phyloP scores from a whole-genome alignment of 2,329 filamentous ascomycete genomes.

The Xylariales sp. region DNA sequence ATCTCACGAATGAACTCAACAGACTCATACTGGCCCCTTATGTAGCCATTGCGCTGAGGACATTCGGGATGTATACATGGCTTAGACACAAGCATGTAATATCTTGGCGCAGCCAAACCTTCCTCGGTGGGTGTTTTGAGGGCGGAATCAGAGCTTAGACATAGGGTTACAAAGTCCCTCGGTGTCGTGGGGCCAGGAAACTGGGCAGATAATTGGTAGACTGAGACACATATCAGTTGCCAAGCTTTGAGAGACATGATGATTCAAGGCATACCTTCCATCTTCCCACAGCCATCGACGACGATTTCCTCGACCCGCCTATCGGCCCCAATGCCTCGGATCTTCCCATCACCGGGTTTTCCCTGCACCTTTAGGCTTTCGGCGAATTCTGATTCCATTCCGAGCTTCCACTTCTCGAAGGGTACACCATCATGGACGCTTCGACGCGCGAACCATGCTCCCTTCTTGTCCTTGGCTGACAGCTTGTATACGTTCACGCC shows the following conservation, averaged over 20 bases:
- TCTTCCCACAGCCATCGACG: conserved; percentile 53
- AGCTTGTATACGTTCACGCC: conserved; percentile 78
- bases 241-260: conserved; percentile 14
- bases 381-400: conserved; percentile 72
- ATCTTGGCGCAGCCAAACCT: conserved; percentile 44
- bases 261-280: conserved; percentile 47
- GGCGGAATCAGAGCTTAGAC: conserved; percentile 61
- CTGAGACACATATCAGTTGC: conserved; percentile 33
- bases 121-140: conserved; percentile 28
- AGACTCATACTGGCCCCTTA: conserved; percentile 83
- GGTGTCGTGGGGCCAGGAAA: conserved; percentile 87
- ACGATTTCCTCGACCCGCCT: conserved; percentile 61
- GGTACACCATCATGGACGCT: conserved; percentile 76
- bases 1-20: conserved; percentile 89
- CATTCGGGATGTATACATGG: conserved; percentile 75
- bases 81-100: conserved; percentile 84
- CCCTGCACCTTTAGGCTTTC: conserved; percentile 70
- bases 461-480: conserved; percentile 71
- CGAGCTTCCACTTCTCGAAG: conserved; percentile 73
- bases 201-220: conserved; percentile 82
- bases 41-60: conserved; percentile 64
- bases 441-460: conserved; percentile 82
- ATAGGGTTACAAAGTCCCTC: conserved; percentile 78
- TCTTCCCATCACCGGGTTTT: conserved; percentile 65
- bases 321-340: conserved; percentile 83